Base-by-base conservation (phyloP, 768 basidiomycete genomes). In the Pulveroboletus frians region DNA sequence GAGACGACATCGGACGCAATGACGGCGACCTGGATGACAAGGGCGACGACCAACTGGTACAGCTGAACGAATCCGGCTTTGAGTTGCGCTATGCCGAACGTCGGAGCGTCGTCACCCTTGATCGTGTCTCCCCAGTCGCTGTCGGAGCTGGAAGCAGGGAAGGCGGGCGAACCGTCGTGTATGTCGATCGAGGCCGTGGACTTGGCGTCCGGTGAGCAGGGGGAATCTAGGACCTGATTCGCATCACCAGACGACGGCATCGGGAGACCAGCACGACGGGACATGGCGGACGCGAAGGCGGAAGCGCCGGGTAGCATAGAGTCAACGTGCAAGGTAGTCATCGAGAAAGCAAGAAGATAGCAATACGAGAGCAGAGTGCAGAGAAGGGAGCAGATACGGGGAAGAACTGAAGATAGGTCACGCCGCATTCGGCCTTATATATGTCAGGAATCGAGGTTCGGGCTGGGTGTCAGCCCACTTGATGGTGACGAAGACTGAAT, bases 1-100 rank as follows among this genome's bases (percentile, higher is more conserved):
- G 44, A 44, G 15, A 54, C 47, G 29, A 65, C 30, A 2, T 51
- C 53, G 27, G 50, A 57, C 5, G 49, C 52, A 5, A 54, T 34
- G 18, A 32, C 5, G 6, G 43, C 5, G 18, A 53, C 36, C 45
- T 48, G 52, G 14, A 42, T 9, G 35, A 53, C 23, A 1, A 62
- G 50, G 0, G 34, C 5, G 6, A 10, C 4, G 39, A 54, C 39
- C 27, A 57, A 13, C n/a, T 43, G 47, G 37, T 43, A 50, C 21
- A 60, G 18, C 52, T 31, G 17, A 35, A 35, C 26, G 35, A 62
- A 32, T 7, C 17, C 38, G 18, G 41, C 26, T 11, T 39, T 49
- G 18, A 46, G 43, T 14, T 53, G 51, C n/a, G 29, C n/a, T 18
- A 41, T 27, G 38, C 46, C 36, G 6, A 51, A 47, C 31, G 9